A percentile compares a stretch with the other conserved stretches of the same genome.
These are phyloP conservation scores for Bertia moriformis DNA, from an alignment of 2,329 filamentous ascomycete genomes.

Conservation along the genomic window DNA sequence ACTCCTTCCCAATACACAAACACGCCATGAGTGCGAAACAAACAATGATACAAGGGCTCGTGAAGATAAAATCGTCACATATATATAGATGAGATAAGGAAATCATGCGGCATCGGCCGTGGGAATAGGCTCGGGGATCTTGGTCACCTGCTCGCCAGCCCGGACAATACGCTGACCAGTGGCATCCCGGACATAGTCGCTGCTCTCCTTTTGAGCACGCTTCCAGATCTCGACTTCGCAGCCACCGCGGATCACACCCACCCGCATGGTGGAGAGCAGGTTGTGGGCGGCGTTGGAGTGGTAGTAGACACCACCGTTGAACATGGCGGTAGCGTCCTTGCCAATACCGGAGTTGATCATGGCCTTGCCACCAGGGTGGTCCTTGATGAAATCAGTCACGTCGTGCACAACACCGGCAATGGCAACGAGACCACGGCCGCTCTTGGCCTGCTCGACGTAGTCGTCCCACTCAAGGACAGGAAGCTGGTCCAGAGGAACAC, in stretches of 20 bases:
- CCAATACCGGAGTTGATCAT: slow-evolving; percentile 71
- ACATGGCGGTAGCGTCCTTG: slow-evolving; percentile 79
- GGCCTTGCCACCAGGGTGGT: slow-evolving; percentile 79
- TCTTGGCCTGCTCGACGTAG: slow-evolving; percentile 64
- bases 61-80: too few relatives aligned
- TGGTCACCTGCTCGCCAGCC: slow-evolving; percentile 74
- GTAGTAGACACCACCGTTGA: slow-evolving; percentile 82
- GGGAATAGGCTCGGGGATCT: slow-evolving; percentile 63
- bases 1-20: too few relatives aligned
- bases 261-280: slow-evolving; percentile 72
- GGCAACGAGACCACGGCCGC: slow-evolving; percentile 62
- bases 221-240: slow-evolving; percentile 92
- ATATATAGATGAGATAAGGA: too few relatives aligned
- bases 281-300: slow-evolving; percentile 87
- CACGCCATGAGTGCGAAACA: too few relatives aligned
- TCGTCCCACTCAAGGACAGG: slow-evolving; percentile 79
- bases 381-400: slow-evolving; percentile 69
- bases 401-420: slow-evolving; percentile 79
- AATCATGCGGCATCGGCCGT: slow-evolving; percentile 74
- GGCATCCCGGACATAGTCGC: slow-evolving; percentile 72
- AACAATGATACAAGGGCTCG: too few relatives aligned
- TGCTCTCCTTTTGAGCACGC: slow-evolving; percentile 69
- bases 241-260: slow-evolving; percentile 73
- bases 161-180: slow-evolving; percentile 71
- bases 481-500: slow-evolving; percentile 69